Percentiles rank a stretch among this genome's conserved stretches.
Conservation (phyloP, 1,284 basidiomycete species). For the Rhodotorula sp. region DNA sequence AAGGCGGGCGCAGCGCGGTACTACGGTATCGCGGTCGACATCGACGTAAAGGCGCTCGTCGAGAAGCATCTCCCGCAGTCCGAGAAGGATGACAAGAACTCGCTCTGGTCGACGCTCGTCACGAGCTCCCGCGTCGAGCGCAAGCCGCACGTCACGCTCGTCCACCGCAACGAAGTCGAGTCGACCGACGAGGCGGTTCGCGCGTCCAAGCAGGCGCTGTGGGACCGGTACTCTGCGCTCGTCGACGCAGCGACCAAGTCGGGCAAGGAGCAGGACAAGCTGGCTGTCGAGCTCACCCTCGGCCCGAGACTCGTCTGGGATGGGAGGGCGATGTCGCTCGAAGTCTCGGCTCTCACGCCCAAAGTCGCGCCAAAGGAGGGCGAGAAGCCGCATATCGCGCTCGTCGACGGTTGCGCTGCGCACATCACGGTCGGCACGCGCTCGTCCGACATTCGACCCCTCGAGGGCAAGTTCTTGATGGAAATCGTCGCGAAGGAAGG, state of each 20-base stretch:
- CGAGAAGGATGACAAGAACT: conserved; percentile 2
- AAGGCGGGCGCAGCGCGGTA: conserved; percentile 55
- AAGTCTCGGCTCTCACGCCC: conserved; percentile 46
- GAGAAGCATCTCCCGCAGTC: conserved; percentile 46
- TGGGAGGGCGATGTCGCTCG: conserved; percentile 68
- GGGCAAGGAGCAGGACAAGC: conserved; percentile 45
- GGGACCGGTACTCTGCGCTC: conserved; percentile 24
- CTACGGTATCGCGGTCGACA: conserved; percentile 71
- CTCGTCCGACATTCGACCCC: conserved; percentile 58
- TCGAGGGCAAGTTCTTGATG: conserved; percentile 69
- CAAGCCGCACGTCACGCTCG: conserved; percentile 81
- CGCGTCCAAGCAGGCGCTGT: conserved; percentile 48
- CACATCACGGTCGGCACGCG: conserved; percentile 88
- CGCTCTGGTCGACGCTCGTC: conserved; percentile 37
- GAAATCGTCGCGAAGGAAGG: conserved; percentile 57
- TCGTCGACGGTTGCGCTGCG: conserved; percentile 25
- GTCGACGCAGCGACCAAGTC: conserved; percentile 1
- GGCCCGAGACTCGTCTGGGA: conserved; percentile 66
- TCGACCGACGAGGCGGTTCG: conserved; percentile 10
- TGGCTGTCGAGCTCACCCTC: conserved; percentile 61
- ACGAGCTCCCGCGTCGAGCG: conserved; percentile 55
- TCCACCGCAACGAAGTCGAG: conserved; percentile 65
- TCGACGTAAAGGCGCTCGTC: conserved; percentile 60
- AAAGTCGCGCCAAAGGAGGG: conserved; percentile 6
- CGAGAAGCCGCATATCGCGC: conserved; percentile 26